phyloP scores from a whole-genome alignment of 164 flowering plant species.

The Santalum album region DNA sequence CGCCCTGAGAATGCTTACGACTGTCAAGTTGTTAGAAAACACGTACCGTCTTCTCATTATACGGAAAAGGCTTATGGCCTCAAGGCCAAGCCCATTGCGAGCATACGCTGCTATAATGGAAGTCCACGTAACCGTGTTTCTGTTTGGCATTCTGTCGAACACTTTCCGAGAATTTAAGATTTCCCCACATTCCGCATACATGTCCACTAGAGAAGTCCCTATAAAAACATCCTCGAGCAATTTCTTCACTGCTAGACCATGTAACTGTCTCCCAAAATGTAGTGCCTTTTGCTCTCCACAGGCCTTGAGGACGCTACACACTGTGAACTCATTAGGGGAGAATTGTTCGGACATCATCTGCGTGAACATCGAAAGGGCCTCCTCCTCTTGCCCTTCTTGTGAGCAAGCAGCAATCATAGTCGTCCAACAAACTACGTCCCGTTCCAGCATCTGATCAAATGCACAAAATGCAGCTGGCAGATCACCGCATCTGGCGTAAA shows the following conservation, averaged over 20 bases:
- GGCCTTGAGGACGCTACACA: slow-evolving; percentile 60
- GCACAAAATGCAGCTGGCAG: slow-evolving; percentile 31
- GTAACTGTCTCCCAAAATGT: slow-evolving; percentile 62
- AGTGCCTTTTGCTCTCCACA: slow-evolving; percentile 63
- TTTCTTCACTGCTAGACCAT: slow-evolving; percentile 54
- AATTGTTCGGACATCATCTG: slow-evolving; percentile 43
- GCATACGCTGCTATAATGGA: slow-evolving; percentile 77
- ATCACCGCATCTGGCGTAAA: slow-evolving; percentile 63
- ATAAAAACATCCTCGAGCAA: slow-evolving; percentile 52
- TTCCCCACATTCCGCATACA: slow-evolving; percentile 76
- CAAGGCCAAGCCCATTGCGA: slow-evolving; percentile 60
- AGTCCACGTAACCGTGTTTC: slow-evolving; percentile 84
- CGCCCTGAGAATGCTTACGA: slow-evolving; percentile 65
- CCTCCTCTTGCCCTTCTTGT: slow-evolving; percentile 40
- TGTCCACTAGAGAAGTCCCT: slow-evolving; percentile 57
- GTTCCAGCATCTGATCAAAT: slow-evolving; percentile 45
- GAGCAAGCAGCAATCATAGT: slow-evolving; percentile 61
- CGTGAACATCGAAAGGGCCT: slow-evolving; percentile 43
- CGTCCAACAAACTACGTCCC: slow-evolving; percentile 79
- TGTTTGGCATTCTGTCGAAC: slow-evolving; percentile 54
- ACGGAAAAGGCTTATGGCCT: slow-evolving; percentile 58
- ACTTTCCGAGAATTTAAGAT: slow-evolving; percentile 39
- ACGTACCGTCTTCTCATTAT: slow-evolving; percentile 59
- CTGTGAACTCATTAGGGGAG: slow-evolving; percentile 59
- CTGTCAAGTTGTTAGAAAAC: slow-evolving; percentile 49